phyloP scores from a whole-genome alignment of 2,329 filamentous ascomycete genomes.

The Ophidiomyces ophidiicola region DNA sequence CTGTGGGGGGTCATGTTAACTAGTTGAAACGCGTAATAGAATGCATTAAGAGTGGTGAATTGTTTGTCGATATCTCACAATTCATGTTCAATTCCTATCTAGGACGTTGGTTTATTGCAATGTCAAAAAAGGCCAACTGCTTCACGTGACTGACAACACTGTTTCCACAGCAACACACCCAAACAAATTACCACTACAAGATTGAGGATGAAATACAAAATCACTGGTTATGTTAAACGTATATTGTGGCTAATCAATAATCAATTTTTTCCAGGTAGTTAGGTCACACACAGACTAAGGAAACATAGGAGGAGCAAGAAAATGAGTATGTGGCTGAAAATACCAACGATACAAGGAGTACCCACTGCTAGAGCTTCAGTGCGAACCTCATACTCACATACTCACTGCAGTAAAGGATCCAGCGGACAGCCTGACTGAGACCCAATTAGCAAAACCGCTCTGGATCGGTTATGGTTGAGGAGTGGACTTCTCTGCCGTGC shows the following conservation, averaged over 20 bases:
- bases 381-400: neutral
- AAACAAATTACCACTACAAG: too few species aligned
- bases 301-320: too few species aligned
- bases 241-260: too few species aligned
- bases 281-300: too few species aligned
- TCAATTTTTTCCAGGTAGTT: too few species aligned
- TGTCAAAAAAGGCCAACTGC: neutral
- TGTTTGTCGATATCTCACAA: slow-evolving; percentile 3
- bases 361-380: neutral
- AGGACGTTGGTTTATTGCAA: neutral
- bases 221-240: too few species aligned
- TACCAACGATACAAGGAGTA: too few species aligned
- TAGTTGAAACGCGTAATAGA: slow-evolving; percentile 11
- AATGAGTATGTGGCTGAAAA: too few species aligned
- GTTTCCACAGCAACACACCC: slow-evolving; percentile 15
- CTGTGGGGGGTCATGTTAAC: slow-evolving; percentile 22
- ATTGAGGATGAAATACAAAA: too few species aligned
- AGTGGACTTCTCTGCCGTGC: slow-evolving; percentile 17
- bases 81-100: slow-evolving; percentile 4
- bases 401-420: neutral
- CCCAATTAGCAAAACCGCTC: slow-evolving; percentile 6
- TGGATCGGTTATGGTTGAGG: slow-evolving; percentile 16
- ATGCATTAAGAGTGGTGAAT: slow-evolving; percentile 11
- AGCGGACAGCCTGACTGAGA: neutral
- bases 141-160: slow-evolving; percentile 15